Percentiles rank a stretch among this genome's conserved stretches.
phyloP scores from a whole-genome alignment of 768 basidiomycete genomes.

The Tylopilus subfusipes region DNA sequence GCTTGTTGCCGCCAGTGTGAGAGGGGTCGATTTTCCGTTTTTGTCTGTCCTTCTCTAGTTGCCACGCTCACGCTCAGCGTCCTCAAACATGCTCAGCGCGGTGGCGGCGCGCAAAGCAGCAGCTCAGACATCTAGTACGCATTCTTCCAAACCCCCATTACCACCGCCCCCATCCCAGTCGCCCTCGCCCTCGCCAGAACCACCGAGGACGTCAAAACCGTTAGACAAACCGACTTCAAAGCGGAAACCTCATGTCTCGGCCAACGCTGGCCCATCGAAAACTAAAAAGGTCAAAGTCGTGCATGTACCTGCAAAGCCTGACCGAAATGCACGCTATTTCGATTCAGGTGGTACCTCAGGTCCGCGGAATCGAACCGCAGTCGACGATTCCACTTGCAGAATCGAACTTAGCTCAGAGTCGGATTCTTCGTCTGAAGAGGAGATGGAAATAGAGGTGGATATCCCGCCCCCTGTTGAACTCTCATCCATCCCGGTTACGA shows the following conservation, averaged over 20 bases:
- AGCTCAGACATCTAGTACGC: constrained; percentile 10
- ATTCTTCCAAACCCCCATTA: constrained; percentile 14
- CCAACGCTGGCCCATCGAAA: constrained; percentile 17
- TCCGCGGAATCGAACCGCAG: too few relatives aligned
- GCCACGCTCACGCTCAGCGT: background rate
- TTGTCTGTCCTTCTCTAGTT: background rate
- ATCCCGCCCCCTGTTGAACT: constrained; percentile 11
- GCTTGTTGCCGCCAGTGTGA: too few relatives aligned
- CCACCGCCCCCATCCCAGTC: constrained; percentile 2
- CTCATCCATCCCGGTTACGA: constrained; percentile 14
- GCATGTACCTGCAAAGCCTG: constrained; percentile 21
- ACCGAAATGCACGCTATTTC: constrained; percentile 33
- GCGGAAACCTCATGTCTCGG: constrained; percentile 39
- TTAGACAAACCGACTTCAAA: constrained; percentile 36
- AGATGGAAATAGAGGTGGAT: constrained; percentile 17
- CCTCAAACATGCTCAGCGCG: constrained; percentile 58
- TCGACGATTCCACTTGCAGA: constrained; percentile 35
- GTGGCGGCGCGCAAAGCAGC: constrained; percentile 67
- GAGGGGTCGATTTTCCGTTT: constrained; percentile 5
- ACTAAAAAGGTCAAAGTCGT: constrained; percentile 32
- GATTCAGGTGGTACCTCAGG: constrained; percentile 31
- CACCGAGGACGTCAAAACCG: background rate
- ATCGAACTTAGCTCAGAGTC: constrained; percentile 35
- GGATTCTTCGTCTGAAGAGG: constrained; percentile 26
- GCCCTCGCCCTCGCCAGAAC: constrained; percentile 11